These are phyloP conservation scores for Silene latifolia DNA, from an alignment of 148 eudicot genomes.

Conservation along the genomic window DNA sequence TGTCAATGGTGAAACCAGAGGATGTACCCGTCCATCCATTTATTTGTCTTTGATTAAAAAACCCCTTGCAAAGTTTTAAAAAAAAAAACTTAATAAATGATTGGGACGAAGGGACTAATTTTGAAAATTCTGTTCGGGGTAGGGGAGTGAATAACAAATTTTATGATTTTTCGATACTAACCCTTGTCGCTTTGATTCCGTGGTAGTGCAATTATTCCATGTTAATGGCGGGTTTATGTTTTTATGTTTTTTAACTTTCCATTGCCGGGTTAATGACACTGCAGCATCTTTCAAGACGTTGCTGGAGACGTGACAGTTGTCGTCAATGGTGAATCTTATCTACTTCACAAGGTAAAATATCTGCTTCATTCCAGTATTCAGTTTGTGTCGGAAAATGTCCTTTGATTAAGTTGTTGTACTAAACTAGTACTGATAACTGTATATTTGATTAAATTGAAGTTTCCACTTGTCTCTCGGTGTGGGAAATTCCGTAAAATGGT, in stretches of 20 bases:
- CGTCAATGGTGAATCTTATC: constrained; percentile 60
- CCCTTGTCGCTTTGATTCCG: too few relatives aligned
- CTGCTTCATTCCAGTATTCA: background rate
- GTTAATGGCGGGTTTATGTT: too few relatives aligned
- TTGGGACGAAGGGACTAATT: too few relatives aligned
- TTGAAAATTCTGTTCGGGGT: too few relatives aligned
- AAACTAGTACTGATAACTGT: background rate
- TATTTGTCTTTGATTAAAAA: too few relatives aligned
- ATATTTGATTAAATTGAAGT: constrained; percentile 34
- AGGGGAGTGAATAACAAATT: too few relatives aligned
- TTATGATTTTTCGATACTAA: too few relatives aligned
- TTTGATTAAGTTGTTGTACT: background rate
- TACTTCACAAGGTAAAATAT: constrained; percentile 56
- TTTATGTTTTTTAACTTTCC: background rate
- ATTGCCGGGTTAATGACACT: constrained; percentile 1
- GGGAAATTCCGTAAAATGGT: constrained; percentile 63
- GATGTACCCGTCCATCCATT: too few relatives aligned
- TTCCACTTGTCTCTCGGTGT: constrained; percentile 65
- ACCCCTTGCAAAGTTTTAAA: too few relatives aligned
- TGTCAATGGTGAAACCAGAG: too few relatives aligned
- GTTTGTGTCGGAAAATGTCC: background rate
- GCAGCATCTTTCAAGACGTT: constrained; percentile 70
- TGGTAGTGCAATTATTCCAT: too few relatives aligned
- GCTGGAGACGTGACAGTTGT: constrained; percentile 65
- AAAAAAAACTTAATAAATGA: too few relatives aligned